phyloP scores from a whole-genome alignment of 2,329 filamentous ascomycete genomes.

The Xylariaceae sp. region DNA sequence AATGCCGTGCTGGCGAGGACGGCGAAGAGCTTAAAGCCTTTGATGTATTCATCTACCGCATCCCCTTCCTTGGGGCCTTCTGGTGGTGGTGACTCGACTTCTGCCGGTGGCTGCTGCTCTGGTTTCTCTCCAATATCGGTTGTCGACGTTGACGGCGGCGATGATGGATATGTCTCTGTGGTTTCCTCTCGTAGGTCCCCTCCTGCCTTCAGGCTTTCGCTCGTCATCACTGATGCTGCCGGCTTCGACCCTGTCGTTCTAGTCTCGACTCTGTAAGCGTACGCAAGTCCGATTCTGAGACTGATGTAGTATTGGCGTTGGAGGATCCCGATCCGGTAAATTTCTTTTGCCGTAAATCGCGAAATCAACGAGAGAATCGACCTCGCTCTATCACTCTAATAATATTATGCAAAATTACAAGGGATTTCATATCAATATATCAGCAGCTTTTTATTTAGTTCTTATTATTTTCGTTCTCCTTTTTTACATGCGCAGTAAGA shows the following conservation, averaged over 20 bases:
- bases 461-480: no score
- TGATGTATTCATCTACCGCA: constrained; percentile 34
- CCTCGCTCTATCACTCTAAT: no score
- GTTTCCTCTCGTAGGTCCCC: neutral
- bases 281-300: no score
- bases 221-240: neutral
- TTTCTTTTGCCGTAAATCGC: no score
- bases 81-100: neutral
- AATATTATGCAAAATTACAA: no score
- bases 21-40: constrained; percentile 34
- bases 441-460: no score
- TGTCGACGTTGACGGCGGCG: constrained; percentile 5
- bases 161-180: constrained; percentile 7
- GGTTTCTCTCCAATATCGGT: constrained; percentile 6
- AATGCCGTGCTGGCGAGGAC: constrained; percentile 45
- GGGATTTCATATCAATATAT: no score
- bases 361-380: no score
- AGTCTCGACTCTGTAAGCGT: neutral
- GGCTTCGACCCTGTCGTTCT: neutral
- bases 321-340: no score
- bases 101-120: neutral
- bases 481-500: no score
- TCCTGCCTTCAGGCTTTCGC: constrained; percentile 1
- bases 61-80: constrained; percentile 26
- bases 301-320: no score